Base-by-base conservation (phyloP, 805 yeast genomes). In the Schwanniomyces yamadae region DNA sequence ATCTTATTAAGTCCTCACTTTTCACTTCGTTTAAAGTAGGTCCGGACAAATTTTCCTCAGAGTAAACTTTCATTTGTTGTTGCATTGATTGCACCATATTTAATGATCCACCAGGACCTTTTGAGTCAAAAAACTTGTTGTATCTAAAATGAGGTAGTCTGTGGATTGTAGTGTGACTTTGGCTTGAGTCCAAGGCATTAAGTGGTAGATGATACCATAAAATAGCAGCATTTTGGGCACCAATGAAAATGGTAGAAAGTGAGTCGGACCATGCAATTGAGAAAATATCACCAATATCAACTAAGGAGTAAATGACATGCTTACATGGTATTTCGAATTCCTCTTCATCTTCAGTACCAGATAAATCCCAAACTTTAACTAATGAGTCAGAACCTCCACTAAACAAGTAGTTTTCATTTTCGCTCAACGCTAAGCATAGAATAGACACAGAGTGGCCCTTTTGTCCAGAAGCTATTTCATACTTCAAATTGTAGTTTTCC, bases 271-370 rank as follows among this genome's bases (percentile, higher is more conserved):
- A 87, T 6, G 80, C 75, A 22, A 91, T 62, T 6, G 95, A 82
- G 54, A 91, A 91, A 12, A 91, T 84, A 58, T 91, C 99, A 33
- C 99, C 99, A 34, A 91, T 83, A 62, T 91, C 99, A 23, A 84
- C 73, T 8, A 84, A 59, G 1, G 95, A 83, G 57, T 91, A 91
- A 6, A 90, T 77, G 0, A 95, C 84, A 49, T 84, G 84, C 0
- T 84, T 54, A 35, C 70, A 65, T 9, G 38, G 44, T 24, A 56
- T 49, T 19, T 33, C 21, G n/a, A 41, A 40, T 13, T 20, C 14
- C 7, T 13, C 15, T 2, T 17, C 37, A n/a, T 46, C 41, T 12
- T 37, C 28, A 20, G 54, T 37, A 3, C 61, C 57, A 1, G 71
- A 59, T 14, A 87, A 66, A 39, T 82, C 79, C 95, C 96, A 93